Conservation (phyloP, 192 early-diverging fungal genomes). For the Backusella parvicylindrica region DNA sequence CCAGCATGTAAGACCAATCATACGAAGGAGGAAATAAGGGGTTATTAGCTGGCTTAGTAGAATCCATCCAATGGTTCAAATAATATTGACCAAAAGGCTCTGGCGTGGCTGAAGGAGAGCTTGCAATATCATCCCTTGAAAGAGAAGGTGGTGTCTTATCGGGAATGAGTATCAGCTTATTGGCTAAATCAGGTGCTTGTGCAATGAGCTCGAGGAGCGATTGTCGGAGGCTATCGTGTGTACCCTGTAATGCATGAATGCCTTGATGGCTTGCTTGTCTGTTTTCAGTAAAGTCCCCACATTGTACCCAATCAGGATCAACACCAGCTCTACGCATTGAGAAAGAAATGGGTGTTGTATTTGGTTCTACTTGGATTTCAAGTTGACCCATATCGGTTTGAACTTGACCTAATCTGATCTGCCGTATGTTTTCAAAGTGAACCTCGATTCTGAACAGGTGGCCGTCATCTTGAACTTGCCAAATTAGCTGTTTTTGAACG, state of each 20-base stretch:
- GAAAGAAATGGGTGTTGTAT: slow-evolving; percentile 3
- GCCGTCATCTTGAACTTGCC: slow-evolving; percentile 25
- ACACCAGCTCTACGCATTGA: slow-evolving; percentile 6
- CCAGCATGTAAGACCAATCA: slow-evolving; percentile 8
- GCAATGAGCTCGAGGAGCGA: slow-evolving; percentile 8
- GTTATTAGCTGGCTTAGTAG: neutral
- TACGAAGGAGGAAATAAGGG: neutral
- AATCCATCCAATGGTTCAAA: neutral
- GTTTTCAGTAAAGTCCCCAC: slow-evolving; percentile 62
- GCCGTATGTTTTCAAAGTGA: slow-evolving; percentile 3
- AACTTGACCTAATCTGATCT: slow-evolving; percentile 7
- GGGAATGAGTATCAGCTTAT: slow-evolving; percentile 3
- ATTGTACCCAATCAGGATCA: slow-evolving; percentile 45
- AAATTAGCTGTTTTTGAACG: neutral
- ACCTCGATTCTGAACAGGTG: slow-evolving; percentile 17
- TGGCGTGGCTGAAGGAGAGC: slow-evolving; percentile 22
- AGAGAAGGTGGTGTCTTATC: neutral
- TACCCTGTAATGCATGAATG: slow-evolving; percentile 45
- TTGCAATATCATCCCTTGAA: slow-evolving; percentile 7
- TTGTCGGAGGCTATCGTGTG: slow-evolving; percentile 11
- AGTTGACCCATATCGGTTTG: slow-evolving; percentile 11
- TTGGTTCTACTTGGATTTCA: slow-evolving; percentile 14
- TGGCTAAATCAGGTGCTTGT: slow-evolving; percentile 13
- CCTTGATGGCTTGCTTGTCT: slow-evolving; percentile 50
- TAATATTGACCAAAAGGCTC: slow-evolving; percentile 12